These are phyloP conservation scores for Gamsiella multidivaricata DNA, from an alignment of 192 early-diverging fungal genomes.

Conservation along the genomic window DNA sequence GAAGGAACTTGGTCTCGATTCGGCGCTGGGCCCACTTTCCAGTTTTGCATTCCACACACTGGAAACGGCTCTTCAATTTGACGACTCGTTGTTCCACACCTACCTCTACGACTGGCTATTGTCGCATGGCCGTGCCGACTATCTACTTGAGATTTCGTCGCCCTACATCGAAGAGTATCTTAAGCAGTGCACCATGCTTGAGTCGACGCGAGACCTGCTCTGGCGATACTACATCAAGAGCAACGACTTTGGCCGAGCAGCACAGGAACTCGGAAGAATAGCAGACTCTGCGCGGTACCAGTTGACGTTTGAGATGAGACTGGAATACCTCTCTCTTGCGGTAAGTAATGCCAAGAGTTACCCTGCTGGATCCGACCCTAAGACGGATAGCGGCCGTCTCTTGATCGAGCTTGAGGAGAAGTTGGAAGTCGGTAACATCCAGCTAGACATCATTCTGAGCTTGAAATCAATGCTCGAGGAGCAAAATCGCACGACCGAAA, in stretches of 20 bases:
- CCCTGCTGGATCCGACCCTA: slow-evolving; percentile 53
- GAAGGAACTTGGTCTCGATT: slow-evolving; percentile 31
- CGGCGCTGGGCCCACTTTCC: slow-evolving; percentile 34
- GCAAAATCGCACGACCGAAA: neutral
- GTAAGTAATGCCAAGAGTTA: slow-evolving; percentile 74
- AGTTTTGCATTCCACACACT: slow-evolving; percentile 48
- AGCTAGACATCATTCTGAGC: slow-evolving; percentile 53
- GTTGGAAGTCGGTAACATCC: slow-evolving; percentile 70
- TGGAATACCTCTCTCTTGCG: slow-evolving; percentile 74
- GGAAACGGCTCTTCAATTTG: slow-evolving; percentile 54
- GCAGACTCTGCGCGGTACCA: slow-evolving; percentile 57
- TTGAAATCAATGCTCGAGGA: slow-evolving; percentile 25
- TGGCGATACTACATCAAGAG: slow-evolving; percentile 76
- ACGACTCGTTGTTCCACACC: slow-evolving; percentile 74
- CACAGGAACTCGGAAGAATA: slow-evolving; percentile 58
- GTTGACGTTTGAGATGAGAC: slow-evolving; percentile 55
- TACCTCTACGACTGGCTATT: slow-evolving; percentile 76
- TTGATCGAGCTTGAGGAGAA: slow-evolving; percentile 66
- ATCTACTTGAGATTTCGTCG: slow-evolving; percentile 62
- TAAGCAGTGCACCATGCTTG: slow-evolving; percentile 59
- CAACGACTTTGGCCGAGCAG: slow-evolving; percentile 66
- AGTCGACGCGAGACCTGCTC: slow-evolving; percentile 66
- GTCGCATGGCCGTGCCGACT: slow-evolving; percentile 51
- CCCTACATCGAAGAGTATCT: slow-evolving; percentile 61
- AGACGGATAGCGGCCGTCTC: slow-evolving; percentile 58